Percentiles rank a stretch among this genome's conserved stretches.
Conservation (phyloP, 2,329 filamentous ascomycete genomes). For the Epichloe sibirici region DNA sequence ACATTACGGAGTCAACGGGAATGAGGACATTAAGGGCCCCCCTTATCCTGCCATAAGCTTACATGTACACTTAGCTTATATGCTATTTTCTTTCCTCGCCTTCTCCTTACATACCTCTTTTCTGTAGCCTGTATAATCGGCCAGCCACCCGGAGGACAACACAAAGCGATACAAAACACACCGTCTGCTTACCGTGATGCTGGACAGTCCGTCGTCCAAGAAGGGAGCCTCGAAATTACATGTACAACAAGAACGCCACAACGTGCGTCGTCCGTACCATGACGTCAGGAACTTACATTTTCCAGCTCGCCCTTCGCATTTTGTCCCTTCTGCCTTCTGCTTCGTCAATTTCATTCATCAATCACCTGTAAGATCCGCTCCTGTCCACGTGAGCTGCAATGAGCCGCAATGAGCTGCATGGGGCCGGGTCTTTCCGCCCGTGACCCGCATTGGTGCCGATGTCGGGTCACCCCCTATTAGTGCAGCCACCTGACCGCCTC, state of each 20-base stretch:
- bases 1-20: too few species aligned
- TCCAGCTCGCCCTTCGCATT: neutral
- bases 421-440: neutral
- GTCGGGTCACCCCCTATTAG: conserved; percentile 1
- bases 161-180: too few species aligned
- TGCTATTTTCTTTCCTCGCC: too few species aligned
- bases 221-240: too few species aligned
- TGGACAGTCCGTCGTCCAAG: too few species aligned
- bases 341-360: neutral
- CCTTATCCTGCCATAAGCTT: too few species aligned
- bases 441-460: conserved; percentile 1
- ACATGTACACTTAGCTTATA: too few species aligned
- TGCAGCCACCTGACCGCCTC: neutral
- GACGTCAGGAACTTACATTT: neutral
- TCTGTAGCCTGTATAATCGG: too few species aligned
- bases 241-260: neutral
- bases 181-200: too few species aligned
- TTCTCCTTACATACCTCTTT: too few species aligned
- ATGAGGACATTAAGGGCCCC: too few species aligned
- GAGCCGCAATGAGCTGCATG: neutral
- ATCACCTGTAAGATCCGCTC: neutral
- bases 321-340: neutral
- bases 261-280: neutral
- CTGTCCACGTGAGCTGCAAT: neutral
- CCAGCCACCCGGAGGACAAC: too few species aligned